Base-by-base conservation (phyloP, 805 yeast genomes). In the Lipomyces kockii region DNA sequence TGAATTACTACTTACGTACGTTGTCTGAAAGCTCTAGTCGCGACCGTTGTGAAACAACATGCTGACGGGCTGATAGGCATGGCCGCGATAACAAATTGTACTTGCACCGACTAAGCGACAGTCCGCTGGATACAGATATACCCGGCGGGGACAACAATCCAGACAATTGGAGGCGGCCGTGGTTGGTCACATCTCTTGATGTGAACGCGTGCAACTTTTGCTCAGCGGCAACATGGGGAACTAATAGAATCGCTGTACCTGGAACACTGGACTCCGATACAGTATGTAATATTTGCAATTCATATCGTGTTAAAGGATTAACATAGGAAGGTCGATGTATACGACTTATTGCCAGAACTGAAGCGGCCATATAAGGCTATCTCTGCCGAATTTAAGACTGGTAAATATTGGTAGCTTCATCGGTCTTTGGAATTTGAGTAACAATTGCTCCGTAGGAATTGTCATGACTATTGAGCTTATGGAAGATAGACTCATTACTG, bases 121-220 rank as follows among this genome's bases (percentile, higher is more conserved):
- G 82, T 78, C 66, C 74, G 86, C 37, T 87, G 88, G 88, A 75
- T 77, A 65, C 68, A 77, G 34, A 51, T 12, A 61, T 78, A 54
- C 76, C 80, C 12, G 53, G 72, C 27, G 66, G 46, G 39, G 9
- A 37, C 6, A 66, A 74, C 51, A 62, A 61, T 60, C 39, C 60
- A 51, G 55, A 20, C 4, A 43, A 35, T 11, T 77, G 76, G 73
- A 70, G 73, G 27, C 63, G 63, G 35, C 82, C 81, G 14, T 68
- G 71, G 71, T 55, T 62, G 2, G 68, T 68, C 17, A 64, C 61
- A 68, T 82, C 84, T 20, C 80, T 89, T 71, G 92, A 92, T 5
- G 89, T 89, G 55, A 91, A 91, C 76, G 81, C 91, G 3, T 78
- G 91, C 70, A 91, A 90, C 72, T 91, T 88, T 76, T 84, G 92